Base-by-base conservation (phyloP, 2,329 filamentous ascomycete genomes). In the Ceratocystis smalleyi region DNA sequence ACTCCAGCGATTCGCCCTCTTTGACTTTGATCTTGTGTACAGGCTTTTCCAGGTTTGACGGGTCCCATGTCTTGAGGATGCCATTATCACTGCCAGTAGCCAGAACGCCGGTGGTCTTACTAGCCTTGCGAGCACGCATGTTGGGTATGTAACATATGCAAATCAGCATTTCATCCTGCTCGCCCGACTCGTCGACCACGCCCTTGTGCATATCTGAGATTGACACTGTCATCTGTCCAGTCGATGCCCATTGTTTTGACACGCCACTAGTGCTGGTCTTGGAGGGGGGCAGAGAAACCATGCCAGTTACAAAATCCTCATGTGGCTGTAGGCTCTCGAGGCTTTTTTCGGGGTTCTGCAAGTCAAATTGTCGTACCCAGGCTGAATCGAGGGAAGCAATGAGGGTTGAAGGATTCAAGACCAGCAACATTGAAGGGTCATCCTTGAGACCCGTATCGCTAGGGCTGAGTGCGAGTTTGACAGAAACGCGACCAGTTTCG, bases 131-230 rank as follows among this genome's bases (percentile, higher is more conserved):
- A 35, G 86, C 84, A 0, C 88, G 84, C 67, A 96, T 75, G 0
- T 91, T 91, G 0, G 85, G 82, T 19, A 97, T 84, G 71, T 90
- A 89, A 59, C 84, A 78, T 1, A 88, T 87, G 70, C 87, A 88
- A n/a, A 96, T 79, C 66, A 97, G 77, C 74, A 97, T 90, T 68
- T 96, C 91, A 70, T 95, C 94, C 72, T 97, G 94, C 70, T 97
- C 91, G 71, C 96, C 94, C 69, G 90, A 96, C 66, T 87, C 87
- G 2, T 91, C 87, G 54, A 97, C 77, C 5, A 96, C 89, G 15
- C 92, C 92, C 59, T 89, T 81, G 27, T 92, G 84, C 55, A 96
- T 78, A 72, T 99, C 94, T 0, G 91, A 95, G 45, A 96, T 86
- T 1, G 91, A 89, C 22, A 99, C 77, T 0, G 92, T 97, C 1